Evolutionary conservation across 2,329 filamentous ascomycete species (phyloP).

Genomic region (Botrytis hyacinthi): DNA sequence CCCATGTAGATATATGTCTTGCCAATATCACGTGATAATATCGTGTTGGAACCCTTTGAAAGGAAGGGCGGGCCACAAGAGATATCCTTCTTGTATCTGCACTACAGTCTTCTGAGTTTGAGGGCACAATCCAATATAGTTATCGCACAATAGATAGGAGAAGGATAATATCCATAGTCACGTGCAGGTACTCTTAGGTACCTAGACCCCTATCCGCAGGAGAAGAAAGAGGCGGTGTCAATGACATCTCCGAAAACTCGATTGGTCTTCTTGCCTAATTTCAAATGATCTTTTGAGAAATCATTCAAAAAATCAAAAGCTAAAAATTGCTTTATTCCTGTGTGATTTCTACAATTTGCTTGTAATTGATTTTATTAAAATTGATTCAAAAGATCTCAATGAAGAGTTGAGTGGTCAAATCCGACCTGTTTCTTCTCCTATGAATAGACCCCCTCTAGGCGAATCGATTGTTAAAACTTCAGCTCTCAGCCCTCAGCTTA

Average conservation of each 20-base stretch:
- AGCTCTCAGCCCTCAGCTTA: background rate
- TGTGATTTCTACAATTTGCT: too few species aligned
- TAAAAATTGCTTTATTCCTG: too few species aligned
- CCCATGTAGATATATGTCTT: background rate
- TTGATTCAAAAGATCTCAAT: too few species aligned
- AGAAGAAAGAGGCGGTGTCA: too few species aligned
- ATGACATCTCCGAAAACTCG: too few species aligned
- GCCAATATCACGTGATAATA: background rate
- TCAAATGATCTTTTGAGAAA: too few species aligned
- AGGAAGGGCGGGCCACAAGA: background rate
- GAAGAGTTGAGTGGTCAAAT: too few species aligned
- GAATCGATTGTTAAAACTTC: background rate
- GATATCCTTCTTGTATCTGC: background rate
- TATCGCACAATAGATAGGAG: background rate
- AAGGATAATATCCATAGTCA: background rate
- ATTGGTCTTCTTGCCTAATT: too few species aligned
- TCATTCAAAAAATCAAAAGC: too few species aligned
- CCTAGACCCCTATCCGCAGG: background rate
- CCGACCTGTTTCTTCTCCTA: too few species aligned
- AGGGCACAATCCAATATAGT: background rate
- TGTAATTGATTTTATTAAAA: too few species aligned
- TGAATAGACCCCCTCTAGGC: background rate
- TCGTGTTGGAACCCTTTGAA: background rate
- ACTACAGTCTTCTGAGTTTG: too few species aligned
- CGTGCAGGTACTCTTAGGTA: background rate